Percentiles rank a stretch among this genome's conserved stretches.
Evolutionary conservation across 768 basidiomycete species (phyloP).

Genomic region (Mycena haematopus): DNA sequence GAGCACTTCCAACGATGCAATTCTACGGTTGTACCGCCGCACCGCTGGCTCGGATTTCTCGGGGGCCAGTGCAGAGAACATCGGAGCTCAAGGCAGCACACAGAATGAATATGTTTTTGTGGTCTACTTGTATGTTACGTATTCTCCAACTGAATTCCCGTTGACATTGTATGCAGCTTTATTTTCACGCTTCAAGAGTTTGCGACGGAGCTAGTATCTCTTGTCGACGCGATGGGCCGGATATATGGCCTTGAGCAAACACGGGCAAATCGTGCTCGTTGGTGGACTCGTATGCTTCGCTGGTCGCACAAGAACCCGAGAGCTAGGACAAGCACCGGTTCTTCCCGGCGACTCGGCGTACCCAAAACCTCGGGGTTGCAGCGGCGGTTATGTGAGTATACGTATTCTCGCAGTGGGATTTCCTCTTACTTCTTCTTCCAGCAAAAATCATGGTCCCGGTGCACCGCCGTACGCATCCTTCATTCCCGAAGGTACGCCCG

Average conservation of each 20-base stretch:
- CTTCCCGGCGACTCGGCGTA: conserved; percentile 4
- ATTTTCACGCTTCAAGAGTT: conserved; percentile 98
- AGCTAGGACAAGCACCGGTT: neutral
- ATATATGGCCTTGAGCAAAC: conserved; percentile 74
- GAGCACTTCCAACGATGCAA: conserved; percentile 82
- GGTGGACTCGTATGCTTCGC: conserved; percentile 47
- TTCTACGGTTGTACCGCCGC: conserved; percentile 76
- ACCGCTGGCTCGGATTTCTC: conserved; percentile 43
- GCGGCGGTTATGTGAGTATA: conserved; percentile 20
- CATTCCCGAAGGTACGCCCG: conserved; percentile 82
- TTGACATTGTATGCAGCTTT: conserved; percentile 60
- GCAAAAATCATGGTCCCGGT: conserved; percentile 61
- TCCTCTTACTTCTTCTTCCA: conserved; percentile 28
- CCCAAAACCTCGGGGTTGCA: neutral
- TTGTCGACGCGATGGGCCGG: conserved; percentile 84
- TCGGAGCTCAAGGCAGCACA: conserved; percentile 47
- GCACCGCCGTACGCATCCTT: conserved; percentile 57
- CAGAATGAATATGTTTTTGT: conserved; percentile 86
- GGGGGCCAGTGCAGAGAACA: conserved; percentile 29
- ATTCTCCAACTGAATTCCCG: neutral
- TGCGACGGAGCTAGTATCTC: conserved; percentile 77
- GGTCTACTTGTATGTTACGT: conserved; percentile 81
- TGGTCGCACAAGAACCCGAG: conserved; percentile 13
- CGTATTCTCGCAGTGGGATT: neutral
- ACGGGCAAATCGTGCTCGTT: conserved; percentile 40